A percentile compares a stretch with the other conserved stretches of the same genome.
These are phyloP conservation scores for Fusarium gaditjirri DNA, from an alignment of 2,329 filamentous ascomycete genomes.

Conservation along the genomic window DNA sequence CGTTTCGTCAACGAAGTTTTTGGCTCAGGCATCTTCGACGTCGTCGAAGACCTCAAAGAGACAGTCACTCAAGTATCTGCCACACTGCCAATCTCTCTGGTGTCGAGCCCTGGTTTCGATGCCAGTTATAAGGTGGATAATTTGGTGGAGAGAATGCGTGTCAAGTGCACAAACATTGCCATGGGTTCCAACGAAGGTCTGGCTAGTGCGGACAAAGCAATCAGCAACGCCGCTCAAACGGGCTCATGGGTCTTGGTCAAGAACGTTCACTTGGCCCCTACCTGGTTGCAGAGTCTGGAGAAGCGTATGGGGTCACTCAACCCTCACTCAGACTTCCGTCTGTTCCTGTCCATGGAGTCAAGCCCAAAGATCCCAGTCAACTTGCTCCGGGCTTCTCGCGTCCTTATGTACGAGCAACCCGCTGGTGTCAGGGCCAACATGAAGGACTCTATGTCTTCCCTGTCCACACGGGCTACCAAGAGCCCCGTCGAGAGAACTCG, in stretches of 20 bases:
- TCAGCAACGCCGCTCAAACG: slow-evolving; percentile 88
- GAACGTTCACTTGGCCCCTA: slow-evolving; percentile 96
- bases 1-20: slow-evolving; percentile 90
- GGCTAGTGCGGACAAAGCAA: slow-evolving; percentile 92
- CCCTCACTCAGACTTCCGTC: slow-evolving; percentile 88
- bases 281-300: slow-evolving; percentile 96
- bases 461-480: slow-evolving; percentile 80
- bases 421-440: slow-evolving; percentile 97
- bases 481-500: slow-evolving; percentile 90
- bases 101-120: slow-evolving; percentile 96
- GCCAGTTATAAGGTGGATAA: slow-evolving; percentile 99
- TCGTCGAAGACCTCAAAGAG: slow-evolving; percentile 84
- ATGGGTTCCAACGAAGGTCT: slow-evolving; percentile 98
- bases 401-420: slow-evolving; percentile 98
- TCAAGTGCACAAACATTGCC: slow-evolving; percentile 93
- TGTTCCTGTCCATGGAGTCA: slow-evolving; percentile 98
- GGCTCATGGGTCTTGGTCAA: slow-evolving; percentile 98
- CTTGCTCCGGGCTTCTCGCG: slow-evolving; percentile 88
- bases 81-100: slow-evolving; percentile 86
- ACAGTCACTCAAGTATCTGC: slow-evolving; percentile 87
- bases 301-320: slow-evolving; percentile 97
- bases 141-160: slow-evolving; percentile 83
- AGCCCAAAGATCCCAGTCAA: slow-evolving; percentile 98
- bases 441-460: slow-evolving; percentile 92
- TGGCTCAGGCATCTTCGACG: slow-evolving; percentile 82